Base-by-base conservation (phyloP, 1,139 yeast species). In the Candida mesenterica region DNA sequence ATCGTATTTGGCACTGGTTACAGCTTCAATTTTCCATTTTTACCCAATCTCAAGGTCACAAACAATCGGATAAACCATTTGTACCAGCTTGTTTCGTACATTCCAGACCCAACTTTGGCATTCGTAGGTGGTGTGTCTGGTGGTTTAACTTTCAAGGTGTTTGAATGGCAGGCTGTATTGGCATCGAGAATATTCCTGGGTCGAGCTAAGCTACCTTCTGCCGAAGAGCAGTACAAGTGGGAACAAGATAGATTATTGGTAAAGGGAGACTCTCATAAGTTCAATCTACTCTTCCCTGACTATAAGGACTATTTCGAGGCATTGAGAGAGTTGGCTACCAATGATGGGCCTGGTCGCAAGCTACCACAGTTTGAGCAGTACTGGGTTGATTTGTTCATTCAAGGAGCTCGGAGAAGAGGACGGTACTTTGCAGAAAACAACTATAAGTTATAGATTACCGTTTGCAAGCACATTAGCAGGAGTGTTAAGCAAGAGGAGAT, bases 1-100 rank as follows among this genome's bases (percentile, higher is more conserved):
- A 54, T 74, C 3, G 53, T 74, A 2, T 71, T 68, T 42, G 72
- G 77, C 44, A 74, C 79, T 2, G 79, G 79, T 4, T 74, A 71
- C 48, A 49, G 65, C 15, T 68, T 67, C 49, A 59, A 60, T 37
- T 46, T 67, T 27, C 75, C 76, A 12, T 72, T 72, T 40, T 53
- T 72, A 40, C 51, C 59, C 10, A 56, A 62, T 36, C 46, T 53
- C 23, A 27, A 50, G n/a, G 47, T 59, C n/a, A 39, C 57, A 6
- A 56, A 61, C 17, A 59, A 61, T 37, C 68, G 75, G 31, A 50
- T 68, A 15, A 51, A 61, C 31, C 49, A 62, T 24, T 35, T 73
- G 13, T 69, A 68, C 48, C 60, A 65, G 37, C 75, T 71, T 42
- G 58, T 71, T 5, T 70, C 73, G 43, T 62, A 68, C 44, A 62